phyloP scores from a whole-genome alignment of 169 alveolate genomes.

The Plasmodium malariae region DNA sequence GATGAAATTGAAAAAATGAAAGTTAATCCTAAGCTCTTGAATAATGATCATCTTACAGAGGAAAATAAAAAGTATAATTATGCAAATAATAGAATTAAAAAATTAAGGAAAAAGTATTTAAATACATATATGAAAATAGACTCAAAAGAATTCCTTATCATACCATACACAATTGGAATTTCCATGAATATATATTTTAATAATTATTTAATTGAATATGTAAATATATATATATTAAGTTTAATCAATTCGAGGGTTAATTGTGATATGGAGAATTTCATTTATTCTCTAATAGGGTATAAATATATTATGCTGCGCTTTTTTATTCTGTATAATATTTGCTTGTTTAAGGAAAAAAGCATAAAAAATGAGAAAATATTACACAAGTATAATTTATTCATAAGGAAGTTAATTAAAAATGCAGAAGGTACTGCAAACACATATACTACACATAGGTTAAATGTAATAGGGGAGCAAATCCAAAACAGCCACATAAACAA shows the following conservation, averaged over 20 bases:
- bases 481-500: neutral
- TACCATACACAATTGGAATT: conserved; percentile 57
- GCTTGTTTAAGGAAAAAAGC: conserved; percentile 38
- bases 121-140: conserved; percentile 50
- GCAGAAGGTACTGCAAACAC: neutral
- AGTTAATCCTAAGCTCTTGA: conserved; percentile 32
- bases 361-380: conserved; percentile 10
- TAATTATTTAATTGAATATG: conserved; percentile 63
- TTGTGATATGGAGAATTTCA: conserved; percentile 45
- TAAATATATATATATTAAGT: conserved; percentile 52
- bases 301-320: conserved; percentile 44
- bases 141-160: conserved; percentile 59
- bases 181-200: conserved; percentile 69
- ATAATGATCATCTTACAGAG: conserved; percentile 5
- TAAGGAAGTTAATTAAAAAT: conserved; percentile 10
- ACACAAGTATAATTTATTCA: conserved; percentile 21
- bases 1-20: conserved; percentile 57
- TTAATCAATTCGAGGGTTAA: conserved; percentile 57
- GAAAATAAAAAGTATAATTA: conserved; percentile 51
- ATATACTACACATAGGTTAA: neutral
- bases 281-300: conserved; percentile 39
- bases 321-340: conserved; percentile 58
- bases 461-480: neutral
- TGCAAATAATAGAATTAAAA: conserved; percentile 29
- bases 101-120: conserved; percentile 28